phyloP scores from a whole-genome alignment of 1,284 basidiomycete genomes.

The Ustilago vetiveriae region DNA sequence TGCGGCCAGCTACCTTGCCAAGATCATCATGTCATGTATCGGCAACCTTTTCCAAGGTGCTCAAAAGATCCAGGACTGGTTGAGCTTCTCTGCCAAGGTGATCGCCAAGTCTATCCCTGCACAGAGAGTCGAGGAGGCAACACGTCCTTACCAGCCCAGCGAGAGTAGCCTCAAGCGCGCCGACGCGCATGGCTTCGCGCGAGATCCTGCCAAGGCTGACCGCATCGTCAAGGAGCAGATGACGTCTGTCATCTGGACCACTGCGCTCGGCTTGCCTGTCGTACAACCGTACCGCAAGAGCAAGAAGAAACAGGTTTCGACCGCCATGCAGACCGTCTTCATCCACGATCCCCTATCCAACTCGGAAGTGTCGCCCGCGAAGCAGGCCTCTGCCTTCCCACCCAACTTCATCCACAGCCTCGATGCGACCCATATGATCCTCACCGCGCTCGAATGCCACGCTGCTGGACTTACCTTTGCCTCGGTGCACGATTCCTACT shows the following conservation, averaged over 20 bases:
- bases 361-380: constrained; percentile 81
- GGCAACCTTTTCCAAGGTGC: constrained; percentile 93
- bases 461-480: constrained; percentile 76
- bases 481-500: constrained; percentile 98
- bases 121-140: constrained; percentile 75
- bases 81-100: constrained; percentile 82
- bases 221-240: constrained; percentile 78
- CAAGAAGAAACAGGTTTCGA: constrained; percentile 78
- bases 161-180: constrained; percentile 17
- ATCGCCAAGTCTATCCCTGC: constrained; percentile 87
- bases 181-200: constrained; percentile 31
- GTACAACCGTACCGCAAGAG: constrained; percentile 94
- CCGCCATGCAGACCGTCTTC: constrained; percentile 87
- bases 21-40: constrained; percentile 71
- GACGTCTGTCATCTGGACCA: constrained; percentile 96
- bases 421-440: constrained; percentile 98
- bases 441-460: constrained; percentile 85
- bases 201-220: constrained; percentile 43
- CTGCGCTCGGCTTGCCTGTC: constrained; percentile 89
- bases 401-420: constrained; percentile 98
- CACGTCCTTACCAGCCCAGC: constrained; percentile 38
- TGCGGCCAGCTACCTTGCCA: constrained; percentile 79
- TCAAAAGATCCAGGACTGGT: constrained; percentile 89
- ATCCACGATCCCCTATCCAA: constrained; percentile 87
- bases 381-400: constrained; percentile 96